phyloP scores from a whole-genome alignment of 2,329 filamentous ascomycete genomes.

The Knufia petricola region DNA sequence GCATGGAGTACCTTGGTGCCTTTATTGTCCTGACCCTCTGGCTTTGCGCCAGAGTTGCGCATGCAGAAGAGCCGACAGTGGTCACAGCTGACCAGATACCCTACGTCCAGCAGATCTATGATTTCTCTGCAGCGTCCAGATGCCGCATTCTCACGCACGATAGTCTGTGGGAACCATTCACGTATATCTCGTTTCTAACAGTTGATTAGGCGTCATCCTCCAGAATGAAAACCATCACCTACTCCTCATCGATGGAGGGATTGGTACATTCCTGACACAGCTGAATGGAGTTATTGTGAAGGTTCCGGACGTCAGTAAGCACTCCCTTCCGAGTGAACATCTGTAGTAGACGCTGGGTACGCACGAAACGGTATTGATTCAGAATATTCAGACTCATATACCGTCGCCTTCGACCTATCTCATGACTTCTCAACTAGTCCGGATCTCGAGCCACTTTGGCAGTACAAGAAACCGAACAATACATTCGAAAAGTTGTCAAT shows the following conservation, averaged over 20 bases:
- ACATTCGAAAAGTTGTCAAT: background rate
- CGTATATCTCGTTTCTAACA: no score
- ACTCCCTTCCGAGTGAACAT: background rate
- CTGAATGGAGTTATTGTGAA: background rate
- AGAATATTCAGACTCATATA: conserved; percentile 8
- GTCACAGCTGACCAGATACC: conserved; percentile 5
- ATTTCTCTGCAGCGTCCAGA: background rate
- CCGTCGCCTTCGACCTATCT: conserved; percentile 8
- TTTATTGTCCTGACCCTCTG: background rate
- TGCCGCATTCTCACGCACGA: conserved; percentile 6
- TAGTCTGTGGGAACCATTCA: no score
- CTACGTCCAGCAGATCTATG: conserved; percentile 2
- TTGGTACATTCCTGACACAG: conserved; percentile 5
- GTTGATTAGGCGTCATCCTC: conserved; percentile 2
- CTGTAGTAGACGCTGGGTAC: no score
- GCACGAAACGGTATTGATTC: no score
- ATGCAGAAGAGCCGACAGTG: background rate
- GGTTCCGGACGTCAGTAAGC: conserved; percentile 7
- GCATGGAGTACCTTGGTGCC: background rate
- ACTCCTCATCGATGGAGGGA: conserved; percentile 6
- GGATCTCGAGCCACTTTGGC: conserved; percentile 1
- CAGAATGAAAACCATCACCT: conserved; percentile 2
- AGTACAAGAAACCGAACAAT: conserved; percentile 6
- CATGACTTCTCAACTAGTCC: conserved; percentile 1
- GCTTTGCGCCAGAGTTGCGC: background rate